These are phyloP conservation scores for Claviceps sorghi DNA, from an alignment of 2,329 filamentous ascomycete genomes.

Conservation along the genomic window DNA sequence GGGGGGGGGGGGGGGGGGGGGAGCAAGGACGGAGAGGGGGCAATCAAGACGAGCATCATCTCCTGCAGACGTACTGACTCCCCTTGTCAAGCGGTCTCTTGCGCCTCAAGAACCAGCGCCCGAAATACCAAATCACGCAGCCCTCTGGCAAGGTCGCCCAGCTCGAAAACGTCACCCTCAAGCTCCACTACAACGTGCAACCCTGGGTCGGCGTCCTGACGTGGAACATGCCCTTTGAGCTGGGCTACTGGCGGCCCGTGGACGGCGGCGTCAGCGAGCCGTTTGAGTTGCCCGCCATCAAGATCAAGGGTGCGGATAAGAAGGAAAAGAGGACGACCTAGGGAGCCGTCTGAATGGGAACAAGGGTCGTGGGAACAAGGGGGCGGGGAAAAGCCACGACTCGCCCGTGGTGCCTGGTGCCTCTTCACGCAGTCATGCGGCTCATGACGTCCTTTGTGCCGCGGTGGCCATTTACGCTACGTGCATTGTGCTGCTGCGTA, in stretches of 20 bases:
- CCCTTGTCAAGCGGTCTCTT: conserved; percentile 53
- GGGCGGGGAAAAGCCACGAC: too few species aligned
- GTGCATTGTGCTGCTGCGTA: too few species aligned
- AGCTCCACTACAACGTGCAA: conserved; percentile 91
- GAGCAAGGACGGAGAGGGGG: neutral
- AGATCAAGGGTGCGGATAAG: conserved; percentile 28
- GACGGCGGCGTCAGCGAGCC: conserved; percentile 47
- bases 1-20: neutral
- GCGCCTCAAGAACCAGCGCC: conserved; percentile 66
- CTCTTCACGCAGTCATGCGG: too few species aligned
- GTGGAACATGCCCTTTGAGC: conserved; percentile 52
- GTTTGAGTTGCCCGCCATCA: conserved; percentile 53
- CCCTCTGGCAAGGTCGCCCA: conserved; percentile 65
- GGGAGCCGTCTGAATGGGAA: neutral
- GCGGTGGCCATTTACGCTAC: too few species aligned
- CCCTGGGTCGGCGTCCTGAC: conserved; percentile 84
- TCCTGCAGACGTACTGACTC: neutral
- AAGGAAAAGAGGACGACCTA: conserved; percentile 5
- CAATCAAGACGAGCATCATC: neutral
- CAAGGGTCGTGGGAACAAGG: too few species aligned
- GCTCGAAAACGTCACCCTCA: conserved; percentile 58
- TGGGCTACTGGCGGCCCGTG: conserved; percentile 50
- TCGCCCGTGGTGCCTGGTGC: too few species aligned
- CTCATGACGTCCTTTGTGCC: too few species aligned
- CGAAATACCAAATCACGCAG: conserved; percentile 96